phyloP scores from a whole-genome alignment of 108 stramenopile species.

The Hondaea fermentalgiana region DNA sequence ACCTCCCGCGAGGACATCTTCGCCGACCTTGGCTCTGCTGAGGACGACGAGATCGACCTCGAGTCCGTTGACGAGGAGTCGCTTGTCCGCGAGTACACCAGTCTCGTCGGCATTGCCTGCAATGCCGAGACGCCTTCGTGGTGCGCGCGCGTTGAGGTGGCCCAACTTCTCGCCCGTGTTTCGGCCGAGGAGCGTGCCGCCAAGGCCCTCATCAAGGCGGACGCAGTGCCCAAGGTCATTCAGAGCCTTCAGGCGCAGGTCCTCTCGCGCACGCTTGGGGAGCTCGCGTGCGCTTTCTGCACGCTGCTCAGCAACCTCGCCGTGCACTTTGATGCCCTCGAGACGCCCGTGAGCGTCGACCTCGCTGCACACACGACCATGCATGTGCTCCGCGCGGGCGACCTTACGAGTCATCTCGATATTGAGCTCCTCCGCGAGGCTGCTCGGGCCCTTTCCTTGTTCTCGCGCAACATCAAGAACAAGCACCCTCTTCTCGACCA shows the following conservation, averaged over 20 bases:
- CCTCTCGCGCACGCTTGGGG: not conserved
- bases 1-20: not conserved
- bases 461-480: not conserved
- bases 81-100: not conserved
- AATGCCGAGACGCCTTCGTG: not conserved
- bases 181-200: not conserved
- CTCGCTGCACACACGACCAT: not conserved
- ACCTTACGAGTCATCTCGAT: not conserved
- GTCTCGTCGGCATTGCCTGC: not conserved
- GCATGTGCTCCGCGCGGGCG: not conserved
- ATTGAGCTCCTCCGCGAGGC: not conserved
- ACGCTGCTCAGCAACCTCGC: not conserved
- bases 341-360: not conserved
- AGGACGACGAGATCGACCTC: not conserved
- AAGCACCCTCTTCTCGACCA: not conserved
- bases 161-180: not conserved
- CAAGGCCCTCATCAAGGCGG: not conserved
- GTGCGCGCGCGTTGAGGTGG: not conserved
- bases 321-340: not conserved
- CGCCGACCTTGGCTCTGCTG: not conserved
- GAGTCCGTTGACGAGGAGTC: not conserved
- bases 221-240: not conserved
- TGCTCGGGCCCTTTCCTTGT: not conserved
- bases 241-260: not conserved
- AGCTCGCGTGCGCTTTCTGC: not conserved